Evolutionary conservation across 306 rosid species (phyloP), one percentile per base, ranked within the genome.

Genomic region (Trifolium dubium): DNA sequence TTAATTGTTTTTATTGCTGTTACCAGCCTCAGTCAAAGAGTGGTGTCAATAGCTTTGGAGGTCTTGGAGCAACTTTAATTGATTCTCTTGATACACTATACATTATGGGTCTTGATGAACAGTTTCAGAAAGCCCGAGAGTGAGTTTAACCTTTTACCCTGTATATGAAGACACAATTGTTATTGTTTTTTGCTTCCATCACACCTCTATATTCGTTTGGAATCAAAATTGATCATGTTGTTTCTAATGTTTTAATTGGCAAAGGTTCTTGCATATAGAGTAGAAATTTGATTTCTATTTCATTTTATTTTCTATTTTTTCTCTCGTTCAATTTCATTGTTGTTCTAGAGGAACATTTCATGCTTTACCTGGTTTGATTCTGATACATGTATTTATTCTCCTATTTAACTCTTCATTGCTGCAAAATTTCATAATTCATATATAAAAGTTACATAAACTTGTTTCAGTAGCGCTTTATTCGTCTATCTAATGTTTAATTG

Each of bases 11-110:
- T 69, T 73, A 41, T 66, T 75, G 68, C 47, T 79, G 41, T 67
- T 80, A 67, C 83, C 93, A 95, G 99, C 99, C 99, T 3, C 98
- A 95, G 78, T 77, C 98, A 51, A 92, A 87, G 88, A 85, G 67
- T 76, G 99, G 99, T 83, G 88, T 89, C 67, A 80, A 95, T 85
- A 90, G 99, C 92, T 95, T 95, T 81, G 97, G 99, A 82, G 98
- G 99, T 70, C 98, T 95, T 81, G 99, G 99, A 83, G 99, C 99
- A 78, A 95, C 99, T 70, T 32, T 95, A 87, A 64, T 95, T 67
- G 99, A 95, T 74, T 86, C 99, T 72, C 99, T 95, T 60, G 99
- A 90, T 81, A 95, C 99, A 4, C 78, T 95, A 43, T 90, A 88
- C 74, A 95, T 95, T 67, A 95, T 95, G 99, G 99, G 97, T 78